These are phyloP conservation scores for Cercospora citrullina DNA, from an alignment of 2,329 filamentous ascomycete genomes.

Conservation along the genomic window DNA sequence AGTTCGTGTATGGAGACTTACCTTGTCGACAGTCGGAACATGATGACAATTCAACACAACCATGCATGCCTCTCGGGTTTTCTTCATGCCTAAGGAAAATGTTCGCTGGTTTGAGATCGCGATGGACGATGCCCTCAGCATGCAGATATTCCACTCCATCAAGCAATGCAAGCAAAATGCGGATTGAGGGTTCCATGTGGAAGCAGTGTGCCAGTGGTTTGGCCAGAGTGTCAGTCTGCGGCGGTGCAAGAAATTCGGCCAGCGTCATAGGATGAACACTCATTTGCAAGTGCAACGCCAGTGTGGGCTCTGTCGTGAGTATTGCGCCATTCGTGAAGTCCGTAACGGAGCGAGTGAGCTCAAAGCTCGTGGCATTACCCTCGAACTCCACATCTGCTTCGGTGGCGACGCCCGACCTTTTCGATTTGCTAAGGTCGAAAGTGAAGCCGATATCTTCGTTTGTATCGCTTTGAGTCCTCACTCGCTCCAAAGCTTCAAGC, in stretches of 20 bases:
- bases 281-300: slow-evolving; percentile 68
- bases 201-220: slow-evolving; percentile 58
- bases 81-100: slow-evolving; percentile 60
- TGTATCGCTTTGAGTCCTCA: slow-evolving; percentile 23
- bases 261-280: slow-evolving; percentile 64
- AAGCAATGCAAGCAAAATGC: slow-evolving; percentile 59
- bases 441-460: slow-evolving; percentile 19
- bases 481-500: slow-evolving; percentile 18
- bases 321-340: slow-evolving; percentile 16
- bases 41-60: slow-evolving; percentile 49
- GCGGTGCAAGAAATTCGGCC: slow-evolving; percentile 56
- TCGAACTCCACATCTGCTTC: background rate
- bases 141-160: slow-evolving; percentile 67
- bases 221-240: slow-evolving; percentile 15
- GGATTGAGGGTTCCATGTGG: slow-evolving; percentile 58
- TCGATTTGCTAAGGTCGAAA: slow-evolving; percentile 20
- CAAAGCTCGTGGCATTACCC: background rate
- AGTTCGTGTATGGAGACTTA: background rate
- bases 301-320: slow-evolving; percentile 27
- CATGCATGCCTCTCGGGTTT: slow-evolving; percentile 31
- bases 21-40: slow-evolving; percentile 49
- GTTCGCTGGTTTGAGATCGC: slow-evolving; percentile 68
- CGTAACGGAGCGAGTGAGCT: slow-evolving; percentile 7
- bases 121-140: slow-evolving; percentile 60
- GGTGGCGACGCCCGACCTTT: background rate